A percentile compares a stretch with the other conserved stretches of the same genome.
Conservation (phyloP, 108 stramenopile species). For the Fragilariopsis cylindrus region DNA sequence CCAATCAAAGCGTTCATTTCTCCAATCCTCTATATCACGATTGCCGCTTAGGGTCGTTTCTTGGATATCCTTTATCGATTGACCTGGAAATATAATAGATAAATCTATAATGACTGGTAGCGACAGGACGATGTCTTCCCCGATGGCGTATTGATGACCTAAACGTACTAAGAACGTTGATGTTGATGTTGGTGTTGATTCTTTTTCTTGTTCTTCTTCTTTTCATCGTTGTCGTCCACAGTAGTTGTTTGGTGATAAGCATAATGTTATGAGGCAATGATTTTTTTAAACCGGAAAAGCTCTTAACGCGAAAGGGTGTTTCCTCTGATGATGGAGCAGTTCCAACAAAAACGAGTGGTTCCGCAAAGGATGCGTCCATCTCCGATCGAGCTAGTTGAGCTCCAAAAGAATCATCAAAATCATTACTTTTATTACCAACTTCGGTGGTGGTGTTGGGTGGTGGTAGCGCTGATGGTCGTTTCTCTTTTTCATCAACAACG, state of each 20-base stretch:
- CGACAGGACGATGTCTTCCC: slow-evolving; percentile 41
- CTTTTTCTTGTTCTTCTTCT: background rate
- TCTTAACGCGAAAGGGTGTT: slow-evolving; percentile 13
- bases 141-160: slow-evolving; percentile 85
- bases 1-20: slow-evolving; percentile 29
- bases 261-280: slow-evolving; percentile 67
- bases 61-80: slow-evolving; percentile 13
- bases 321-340: slow-evolving; percentile 13
- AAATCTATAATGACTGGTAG: slow-evolving; percentile 21
- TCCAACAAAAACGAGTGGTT: slow-evolving; percentile 69
- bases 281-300: slow-evolving; percentile 34
- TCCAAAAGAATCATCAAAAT: slow-evolving; percentile 22
- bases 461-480: background rate
- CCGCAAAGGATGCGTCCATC: slow-evolving; percentile 82
- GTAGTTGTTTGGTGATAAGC: slow-evolving; percentile 57
- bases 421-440: background rate
- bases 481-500: slow-evolving; percentile 29
- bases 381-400: slow-evolving; percentile 56
- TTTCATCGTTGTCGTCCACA: slow-evolving; percentile 16
- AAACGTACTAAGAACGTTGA: slow-evolving; percentile 65
- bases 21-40: slow-evolving; percentile 20
- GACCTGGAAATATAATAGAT: slow-evolving; percentile 13
- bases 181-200: background rate
- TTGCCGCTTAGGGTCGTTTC: slow-evolving; percentile 37
- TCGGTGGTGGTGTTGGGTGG: background rate